These are phyloP conservation scores for Populus simonii DNA, from an alignment of 345 rosid species.

Conservation along the genomic window DNA sequence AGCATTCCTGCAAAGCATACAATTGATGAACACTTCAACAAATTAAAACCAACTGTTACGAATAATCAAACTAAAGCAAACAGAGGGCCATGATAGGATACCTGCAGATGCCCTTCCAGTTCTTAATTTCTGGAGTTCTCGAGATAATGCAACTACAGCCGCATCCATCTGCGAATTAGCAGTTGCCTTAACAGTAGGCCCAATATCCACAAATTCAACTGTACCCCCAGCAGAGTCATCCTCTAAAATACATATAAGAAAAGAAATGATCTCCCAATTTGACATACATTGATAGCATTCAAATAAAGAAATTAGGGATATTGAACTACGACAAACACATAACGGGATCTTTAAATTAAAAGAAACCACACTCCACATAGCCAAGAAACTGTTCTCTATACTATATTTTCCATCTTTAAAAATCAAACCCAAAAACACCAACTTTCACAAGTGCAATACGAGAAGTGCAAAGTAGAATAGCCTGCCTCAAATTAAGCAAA, in stretches of 20 bases:
- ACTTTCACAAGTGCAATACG: too few relatives aligned
- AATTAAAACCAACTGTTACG: conserved; percentile 6
- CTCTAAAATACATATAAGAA: conserved; percentile 39
- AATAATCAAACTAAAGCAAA: not conserved
- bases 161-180: conserved; percentile 88
- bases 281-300: not conserved
- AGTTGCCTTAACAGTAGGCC: conserved; percentile 60
- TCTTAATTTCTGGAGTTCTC: conserved; percentile 74
- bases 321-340: too few relatives aligned
- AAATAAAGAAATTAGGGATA: not conserved
- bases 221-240: conserved; percentile 60
- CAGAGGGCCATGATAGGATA: not conserved
- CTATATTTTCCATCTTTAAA: too few relatives aligned
- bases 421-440: too few relatives aligned
- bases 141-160: conserved; percentile 67
- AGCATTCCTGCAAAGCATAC: conserved; percentile 68
- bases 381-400: too few relatives aligned
- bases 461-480: too few relatives aligned
- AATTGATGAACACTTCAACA: not conserved
- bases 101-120: conserved; percentile 92
- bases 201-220: conserved; percentile 56
- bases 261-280: not conserved
- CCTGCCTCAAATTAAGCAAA: too few relatives aligned
- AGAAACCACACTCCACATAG: too few relatives aligned
- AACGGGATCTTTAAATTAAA: too few relatives aligned